phyloP scores from a whole-genome alignment of 192 early-diverging fungal species.

The Mortierella hygrophila region DNA sequence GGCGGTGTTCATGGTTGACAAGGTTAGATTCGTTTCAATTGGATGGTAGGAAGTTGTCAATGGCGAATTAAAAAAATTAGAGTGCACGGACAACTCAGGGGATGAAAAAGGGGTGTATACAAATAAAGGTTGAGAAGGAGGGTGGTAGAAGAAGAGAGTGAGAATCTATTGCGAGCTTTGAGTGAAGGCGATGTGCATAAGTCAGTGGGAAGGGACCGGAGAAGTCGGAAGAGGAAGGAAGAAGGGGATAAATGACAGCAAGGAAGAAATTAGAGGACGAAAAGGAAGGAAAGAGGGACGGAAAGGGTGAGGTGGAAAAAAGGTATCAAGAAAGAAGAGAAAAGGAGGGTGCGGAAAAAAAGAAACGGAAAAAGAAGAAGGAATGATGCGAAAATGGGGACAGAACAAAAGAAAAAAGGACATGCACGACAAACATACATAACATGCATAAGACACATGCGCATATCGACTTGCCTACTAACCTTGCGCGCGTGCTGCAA shows the following conservation, averaged over 20 bases:
- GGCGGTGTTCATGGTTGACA: conserved; percentile 23
- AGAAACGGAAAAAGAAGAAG: conserved; percentile 11
- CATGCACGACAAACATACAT: not conserved
- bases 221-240: not conserved
- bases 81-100: not conserved
- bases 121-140: not conserved
- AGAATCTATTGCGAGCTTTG: not conserved
- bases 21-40: not conserved
- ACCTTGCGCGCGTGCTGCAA: conserved; percentile 1
- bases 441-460: not conserved
- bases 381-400: not conserved
- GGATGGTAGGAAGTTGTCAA: not conserved
- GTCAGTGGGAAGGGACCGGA: not conserved
- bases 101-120: not conserved
- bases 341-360: not conserved
- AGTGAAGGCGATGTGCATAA: not conserved
- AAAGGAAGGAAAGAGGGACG: not conserved
- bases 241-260: not conserved
- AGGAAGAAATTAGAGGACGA: not conserved
- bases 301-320: not conserved
- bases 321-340: not conserved
- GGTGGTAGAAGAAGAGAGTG: not conserved
- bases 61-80: not conserved
- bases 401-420: not conserved
- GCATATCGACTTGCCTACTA: not conserved